A percentile compares a stretch with the other conserved stretches of the same genome.
phyloP scores from a whole-genome alignment of 1,284 basidiomycete genomes.

The Crucibulum cyathiforme region DNA sequence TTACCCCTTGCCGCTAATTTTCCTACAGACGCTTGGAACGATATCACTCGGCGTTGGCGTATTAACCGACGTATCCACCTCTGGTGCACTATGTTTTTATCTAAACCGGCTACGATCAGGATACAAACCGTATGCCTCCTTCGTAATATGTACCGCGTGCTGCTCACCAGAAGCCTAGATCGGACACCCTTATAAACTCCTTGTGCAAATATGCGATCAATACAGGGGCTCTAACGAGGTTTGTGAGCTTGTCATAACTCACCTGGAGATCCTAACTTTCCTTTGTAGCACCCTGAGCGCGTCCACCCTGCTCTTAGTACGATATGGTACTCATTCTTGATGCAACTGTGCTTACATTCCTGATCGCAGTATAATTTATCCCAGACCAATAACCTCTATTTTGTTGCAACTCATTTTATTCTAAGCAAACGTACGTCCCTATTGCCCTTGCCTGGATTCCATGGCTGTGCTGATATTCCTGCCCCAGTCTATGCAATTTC shows the following conservation, averaged over 20 bases:
- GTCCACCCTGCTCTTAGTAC: slow-evolving; percentile 61
- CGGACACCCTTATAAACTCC: slow-evolving; percentile 64
- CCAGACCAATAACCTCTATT: slow-evolving; percentile 59
- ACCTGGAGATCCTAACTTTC: slow-evolving; percentile 6
- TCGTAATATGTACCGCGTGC: slow-evolving; percentile 29
- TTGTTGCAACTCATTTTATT: slow-evolving; percentile 64
- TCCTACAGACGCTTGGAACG: slow-evolving; percentile 42
- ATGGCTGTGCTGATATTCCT: slow-evolving; percentile 2
- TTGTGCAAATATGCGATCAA: slow-evolving; percentile 56
- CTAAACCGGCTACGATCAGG: slow-evolving; percentile 48
- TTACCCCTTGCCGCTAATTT: neutral
- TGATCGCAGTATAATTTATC: slow-evolving; percentile 58
- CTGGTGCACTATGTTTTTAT: slow-evolving; percentile 46
- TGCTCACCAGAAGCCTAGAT: slow-evolving; percentile 39
- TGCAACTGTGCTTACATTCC: slow-evolving; percentile 4
- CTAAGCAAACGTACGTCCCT: slow-evolving; percentile 63
- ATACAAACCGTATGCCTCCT: slow-evolving; percentile 31
- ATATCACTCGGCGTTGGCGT: slow-evolving; percentile 47
- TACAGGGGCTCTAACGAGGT: slow-evolving; percentile 70
- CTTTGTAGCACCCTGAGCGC: slow-evolving; percentile 59
- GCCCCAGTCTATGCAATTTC: slow-evolving; percentile 69
- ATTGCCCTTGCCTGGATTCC: slow-evolving; percentile 2
- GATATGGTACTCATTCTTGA: slow-evolving; percentile 15
- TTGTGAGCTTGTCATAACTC: neutral
- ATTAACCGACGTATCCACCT: slow-evolving; percentile 47